Evolutionary conservation across 1,284 basidiomycete species (phyloP).

Genomic region (Cystobasidiaceae sp.): DNA sequence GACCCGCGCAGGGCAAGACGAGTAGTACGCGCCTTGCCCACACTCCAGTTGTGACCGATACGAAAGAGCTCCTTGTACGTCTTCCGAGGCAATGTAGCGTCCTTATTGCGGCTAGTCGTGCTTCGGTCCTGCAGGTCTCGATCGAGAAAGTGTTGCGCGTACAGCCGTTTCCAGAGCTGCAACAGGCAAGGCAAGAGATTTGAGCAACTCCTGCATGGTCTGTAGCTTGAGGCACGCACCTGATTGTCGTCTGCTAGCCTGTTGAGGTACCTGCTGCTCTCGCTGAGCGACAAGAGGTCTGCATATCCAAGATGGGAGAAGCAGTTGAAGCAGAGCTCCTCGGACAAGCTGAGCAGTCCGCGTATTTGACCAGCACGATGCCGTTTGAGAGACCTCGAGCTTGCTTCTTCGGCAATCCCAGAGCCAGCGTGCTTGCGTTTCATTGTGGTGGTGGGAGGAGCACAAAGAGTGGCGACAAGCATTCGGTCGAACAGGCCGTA

Average conservation of each 20-base stretch:
- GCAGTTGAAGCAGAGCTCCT: conserved; percentile 20
- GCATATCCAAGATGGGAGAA: not conserved
- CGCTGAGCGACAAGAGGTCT: conserved; percentile 9
- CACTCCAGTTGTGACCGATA: conserved; percentile 37
- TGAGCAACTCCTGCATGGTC: not conserved
- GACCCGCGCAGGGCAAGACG: conserved; percentile 27
- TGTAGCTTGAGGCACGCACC: not conserved
- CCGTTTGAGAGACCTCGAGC: not conserved
- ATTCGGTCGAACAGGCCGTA: not conserved
- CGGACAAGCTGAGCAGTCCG: conserved; percentile 1
- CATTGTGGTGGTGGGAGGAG: not conserved
- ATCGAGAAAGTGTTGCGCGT: conserved; percentile 29
- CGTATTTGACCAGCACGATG: not conserved
- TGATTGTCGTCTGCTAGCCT: conserved; percentile 20
- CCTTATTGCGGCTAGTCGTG: not conserved
- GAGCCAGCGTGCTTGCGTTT: not conserved
- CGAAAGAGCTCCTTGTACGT: conserved; percentile 39
- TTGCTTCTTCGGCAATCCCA: not conserved
- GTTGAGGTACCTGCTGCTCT: conserved; percentile 6
- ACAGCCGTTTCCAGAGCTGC: conserved; percentile 38
- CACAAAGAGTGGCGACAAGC: not conserved
- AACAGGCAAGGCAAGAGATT: not conserved
- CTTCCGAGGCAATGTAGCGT: not conserved
- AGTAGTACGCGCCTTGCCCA: conserved; percentile 31
- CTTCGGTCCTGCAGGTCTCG: not conserved